Evolutionary conservation across 208 protist species (phyloP), one percentile per base, ranked within the genome.

Genomic region (Porcisia deanei): DNA sequence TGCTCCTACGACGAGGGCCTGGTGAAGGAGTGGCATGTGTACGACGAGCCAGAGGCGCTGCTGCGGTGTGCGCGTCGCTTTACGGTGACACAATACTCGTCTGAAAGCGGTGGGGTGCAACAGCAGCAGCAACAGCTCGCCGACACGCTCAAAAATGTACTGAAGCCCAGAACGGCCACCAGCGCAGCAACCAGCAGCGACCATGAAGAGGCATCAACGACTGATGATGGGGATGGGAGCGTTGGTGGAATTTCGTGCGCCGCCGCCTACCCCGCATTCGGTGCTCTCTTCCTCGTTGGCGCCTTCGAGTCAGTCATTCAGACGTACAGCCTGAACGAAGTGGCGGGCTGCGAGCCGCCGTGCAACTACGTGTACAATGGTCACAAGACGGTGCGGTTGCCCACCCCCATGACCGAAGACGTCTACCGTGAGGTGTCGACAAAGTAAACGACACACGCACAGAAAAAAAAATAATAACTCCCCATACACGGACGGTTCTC

Each of bases 21-120:
- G 16, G 80, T 96, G 74, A 87, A 80, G 76, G 92, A 96, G 84
- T 96, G 92, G 90, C 92, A 96, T 80, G 72, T 96, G 60, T 94
- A 94, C 81, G 88, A 93, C 57, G 83, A 89, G 71, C 87, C 90
- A 20, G 84, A 92, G 78, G 30, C 83, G 52, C 53, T 94, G 41
- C 79, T 94, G 81, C 85, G 88, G 22, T 91, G 85, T 55, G 84
- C 85, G 59, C 83, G 92, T 9, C 84, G 81, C 55, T 94, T 96
- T 58, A 82, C 82, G 12, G 61, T 94, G 25, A 76, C 54, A 53
- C 79, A 73, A 22, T 57, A 63, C 66, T 41, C 74, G 12, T 57
- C 77, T 25, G 58, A 60, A 18, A 4, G 75, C 45, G 45, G 55
- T 10, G 66, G 39, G n/a, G 20, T 22, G 76, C 81, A 2, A 47